Evolutionary conservation across 768 basidiomycete genomes (phyloP).

Genomic region (Rickenella mellea): DNA sequence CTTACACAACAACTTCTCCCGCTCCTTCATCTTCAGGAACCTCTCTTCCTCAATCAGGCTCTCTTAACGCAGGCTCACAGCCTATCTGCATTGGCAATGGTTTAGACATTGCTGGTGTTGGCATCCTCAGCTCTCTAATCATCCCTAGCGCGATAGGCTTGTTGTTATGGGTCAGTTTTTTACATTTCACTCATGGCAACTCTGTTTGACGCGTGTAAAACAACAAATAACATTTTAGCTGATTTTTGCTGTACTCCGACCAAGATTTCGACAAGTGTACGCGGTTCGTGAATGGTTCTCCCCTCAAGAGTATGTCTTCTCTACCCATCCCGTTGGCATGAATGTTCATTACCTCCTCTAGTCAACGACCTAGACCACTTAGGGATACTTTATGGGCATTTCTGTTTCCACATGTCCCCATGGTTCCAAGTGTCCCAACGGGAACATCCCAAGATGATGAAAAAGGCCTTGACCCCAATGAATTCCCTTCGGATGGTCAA

Average conservation of each 20-base stretch:
- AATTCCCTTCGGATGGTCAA: constrained; percentile 71
- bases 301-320: constrained; percentile 46
- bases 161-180: constrained; percentile 53
- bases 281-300: constrained; percentile 72
- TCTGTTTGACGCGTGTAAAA: constrained; percentile 3
- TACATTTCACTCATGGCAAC: background rate
- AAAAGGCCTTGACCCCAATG: constrained; percentile 36
- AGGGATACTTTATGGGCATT: constrained; percentile 54
- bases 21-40: constrained; percentile 9
- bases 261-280: constrained; percentile 65
- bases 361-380: constrained; percentile 56
- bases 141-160: constrained; percentile 51
- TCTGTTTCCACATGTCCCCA: constrained; percentile 58
- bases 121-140: constrained; percentile 48
- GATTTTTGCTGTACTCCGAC: constrained; percentile 57
- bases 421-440: constrained; percentile 47
- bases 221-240: constrained; percentile 27
- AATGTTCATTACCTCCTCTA: constrained; percentile 18
- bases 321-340: background rate
- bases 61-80: constrained; percentile 9
- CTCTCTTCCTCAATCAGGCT: background rate
- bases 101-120: constrained; percentile 52
- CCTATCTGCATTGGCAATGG: constrained; percentile 57
- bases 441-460: constrained; percentile 41
- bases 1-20: constrained; percentile 22